phyloP scores from a whole-genome alignment of 192 early-diverging fungal species.

The Backusella mclennaniae region DNA sequence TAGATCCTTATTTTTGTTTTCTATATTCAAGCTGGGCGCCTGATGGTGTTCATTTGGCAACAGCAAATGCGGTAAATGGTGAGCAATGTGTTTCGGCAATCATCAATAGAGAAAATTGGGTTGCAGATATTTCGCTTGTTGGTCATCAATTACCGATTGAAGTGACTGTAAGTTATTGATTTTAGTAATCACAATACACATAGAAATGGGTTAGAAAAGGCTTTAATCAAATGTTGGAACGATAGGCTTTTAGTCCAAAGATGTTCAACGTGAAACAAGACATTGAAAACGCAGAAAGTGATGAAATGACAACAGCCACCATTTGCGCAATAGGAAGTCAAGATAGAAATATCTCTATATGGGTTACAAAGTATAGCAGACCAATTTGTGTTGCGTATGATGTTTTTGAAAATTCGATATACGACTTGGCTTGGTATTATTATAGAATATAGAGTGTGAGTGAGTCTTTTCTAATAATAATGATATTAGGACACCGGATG shows the following conservation, averaged over 20 bases:
- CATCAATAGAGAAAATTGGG: constrained; percentile 77
- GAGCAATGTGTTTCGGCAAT: constrained; percentile 77
- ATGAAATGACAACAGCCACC: constrained; percentile 42
- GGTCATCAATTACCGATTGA: constrained; percentile 89
- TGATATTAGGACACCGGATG: constrained; percentile 64
- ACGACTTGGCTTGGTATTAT: constrained; percentile 82
- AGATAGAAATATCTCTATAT: constrained; percentile 84
- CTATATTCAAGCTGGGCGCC: constrained; percentile 81
- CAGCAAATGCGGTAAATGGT: constrained; percentile 87
- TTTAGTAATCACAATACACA: background rate
- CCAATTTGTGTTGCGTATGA: constrained; percentile 70
- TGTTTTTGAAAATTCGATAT: constrained; percentile 79
- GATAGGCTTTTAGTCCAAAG: constrained; percentile 72
- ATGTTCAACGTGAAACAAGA: constrained; percentile 53
- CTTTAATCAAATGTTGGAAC: background rate
- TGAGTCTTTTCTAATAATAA: background rate
- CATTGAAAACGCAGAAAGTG: constrained; percentile 24
- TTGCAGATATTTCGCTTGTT: constrained; percentile 74
- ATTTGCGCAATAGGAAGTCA: constrained; percentile 89
- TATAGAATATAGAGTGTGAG: too few relatives aligned
- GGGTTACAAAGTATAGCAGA: constrained; percentile 76
- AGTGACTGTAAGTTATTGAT: constrained; percentile 59
- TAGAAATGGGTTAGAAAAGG: too few relatives aligned
- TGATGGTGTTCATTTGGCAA: constrained; percentile 88
- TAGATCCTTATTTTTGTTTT: background rate